Conservation (phyloP, 1,139 yeast genomes). For the Suhomyces chickasaworum region DNA sequence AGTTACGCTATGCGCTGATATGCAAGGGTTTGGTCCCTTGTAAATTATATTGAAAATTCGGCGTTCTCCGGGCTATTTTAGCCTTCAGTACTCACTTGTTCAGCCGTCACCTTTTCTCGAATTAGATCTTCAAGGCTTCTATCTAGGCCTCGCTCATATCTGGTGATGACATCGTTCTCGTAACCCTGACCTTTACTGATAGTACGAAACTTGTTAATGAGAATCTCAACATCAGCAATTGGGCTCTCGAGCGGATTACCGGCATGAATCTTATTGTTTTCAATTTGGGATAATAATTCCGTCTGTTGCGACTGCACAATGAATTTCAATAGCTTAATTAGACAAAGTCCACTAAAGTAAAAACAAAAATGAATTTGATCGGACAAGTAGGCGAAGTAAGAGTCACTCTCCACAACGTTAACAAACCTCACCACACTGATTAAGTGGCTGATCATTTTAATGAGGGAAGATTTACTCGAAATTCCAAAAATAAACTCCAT, state of each 20-base stretch:
- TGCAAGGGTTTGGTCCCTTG: neutral
- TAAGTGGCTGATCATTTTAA: constrained; percentile 37
- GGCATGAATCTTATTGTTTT: neutral
- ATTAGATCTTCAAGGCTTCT: constrained; percentile 1
- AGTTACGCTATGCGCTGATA: neutral
- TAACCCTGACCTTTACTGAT: constrained; percentile 33
- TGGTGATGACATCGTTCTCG: constrained; percentile 32
- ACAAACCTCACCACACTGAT: constrained; percentile 45
- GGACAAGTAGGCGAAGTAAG: constrained; percentile 67
- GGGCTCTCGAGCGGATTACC: constrained; percentile 1
- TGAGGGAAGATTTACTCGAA: constrained; percentile 25
- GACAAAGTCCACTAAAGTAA: constrained; percentile 51
- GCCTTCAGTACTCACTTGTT: neutral
- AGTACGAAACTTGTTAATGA: constrained; percentile 34
- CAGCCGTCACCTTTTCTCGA: neutral
- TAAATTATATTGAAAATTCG: neutral
- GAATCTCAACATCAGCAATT: constrained; percentile 9
- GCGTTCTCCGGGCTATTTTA: neutral
- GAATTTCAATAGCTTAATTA: constrained; percentile 32
- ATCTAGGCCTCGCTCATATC: constrained; percentile 30
- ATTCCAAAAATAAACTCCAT: constrained; percentile 26
- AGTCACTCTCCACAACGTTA: constrained; percentile 51
- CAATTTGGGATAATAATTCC: constrained; percentile 5
- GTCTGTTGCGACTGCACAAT: constrained; percentile 11
- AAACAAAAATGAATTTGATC: constrained; percentile 68